A percentile compares a stretch with the other conserved stretches of the same genome.
phyloP scores from a whole-genome alignment of 495 filamentous ascomycete species.

The Penicillium tannophilum region DNA sequence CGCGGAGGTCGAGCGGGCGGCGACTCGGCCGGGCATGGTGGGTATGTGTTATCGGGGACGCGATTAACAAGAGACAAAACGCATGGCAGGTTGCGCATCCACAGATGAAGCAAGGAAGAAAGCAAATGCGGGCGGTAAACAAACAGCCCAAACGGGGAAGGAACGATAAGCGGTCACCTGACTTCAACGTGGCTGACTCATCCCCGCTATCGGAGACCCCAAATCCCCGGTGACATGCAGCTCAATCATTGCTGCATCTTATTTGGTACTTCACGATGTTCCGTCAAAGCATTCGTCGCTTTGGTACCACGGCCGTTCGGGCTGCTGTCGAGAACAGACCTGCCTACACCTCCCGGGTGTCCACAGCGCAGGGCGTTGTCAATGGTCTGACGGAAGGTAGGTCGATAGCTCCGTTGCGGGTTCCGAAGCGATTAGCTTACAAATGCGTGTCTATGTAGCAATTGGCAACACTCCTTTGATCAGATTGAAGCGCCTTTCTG shows the following conservation, averaged over 20 bases:
- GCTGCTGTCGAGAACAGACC: constrained; percentile 45
- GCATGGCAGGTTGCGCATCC: constrained; percentile 31
- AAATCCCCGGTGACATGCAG: constrained; percentile 8
- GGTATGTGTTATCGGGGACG: constrained; percentile 22
- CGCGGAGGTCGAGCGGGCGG: constrained; percentile 57
- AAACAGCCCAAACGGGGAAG: constrained; percentile 52
- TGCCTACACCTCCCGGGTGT: constrained; percentile 64
- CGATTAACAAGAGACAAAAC: constrained; percentile 24
- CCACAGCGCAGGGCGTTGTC: constrained; percentile 80
- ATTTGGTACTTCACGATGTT: constrained; percentile 49
- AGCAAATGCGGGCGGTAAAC: constrained; percentile 41
- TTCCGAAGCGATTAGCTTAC: not conserved
- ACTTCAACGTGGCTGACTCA: constrained; percentile 11
- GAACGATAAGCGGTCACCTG: constrained; percentile 39
- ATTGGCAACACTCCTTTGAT: constrained; percentile 98
- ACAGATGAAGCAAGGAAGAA: constrained; percentile 24
- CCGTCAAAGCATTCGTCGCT: constrained; percentile 54
- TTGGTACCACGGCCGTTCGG: constrained; percentile 57
- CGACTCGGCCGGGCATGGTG: constrained; percentile 64
- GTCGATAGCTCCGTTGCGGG: constrained; percentile 16
- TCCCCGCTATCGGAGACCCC: constrained; percentile 23
- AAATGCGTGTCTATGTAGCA: constrained; percentile 50
- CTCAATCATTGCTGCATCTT: not conserved
- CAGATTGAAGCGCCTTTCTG: constrained; percentile 81
- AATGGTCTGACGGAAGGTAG: constrained; percentile 86